phyloP scores from a whole-genome alignment of 2,329 filamentous ascomycete genomes.

The Ampelomyces quisqualis region DNA sequence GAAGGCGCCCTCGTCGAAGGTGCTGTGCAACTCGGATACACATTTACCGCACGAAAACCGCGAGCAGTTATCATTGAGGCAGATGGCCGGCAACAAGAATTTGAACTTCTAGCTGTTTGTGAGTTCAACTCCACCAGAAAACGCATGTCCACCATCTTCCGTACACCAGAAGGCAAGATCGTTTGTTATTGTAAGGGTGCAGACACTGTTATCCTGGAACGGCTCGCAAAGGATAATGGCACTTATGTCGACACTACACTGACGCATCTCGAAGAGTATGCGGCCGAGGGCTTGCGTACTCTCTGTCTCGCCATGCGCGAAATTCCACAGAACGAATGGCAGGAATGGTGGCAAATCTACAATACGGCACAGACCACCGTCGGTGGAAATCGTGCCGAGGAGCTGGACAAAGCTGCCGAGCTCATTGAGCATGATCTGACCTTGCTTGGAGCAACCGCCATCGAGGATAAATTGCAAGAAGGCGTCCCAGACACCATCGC shows the following conservation, averaged over 20 bases:
- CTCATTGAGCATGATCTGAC: constrained; percentile 91
- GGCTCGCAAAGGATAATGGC: constrained; percentile 74
- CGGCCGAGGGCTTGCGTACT: constrained; percentile 90
- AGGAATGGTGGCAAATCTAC: constrained; percentile 82
- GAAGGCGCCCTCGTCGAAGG: constrained; percentile 96
- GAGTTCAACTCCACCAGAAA: constrained; percentile 99
- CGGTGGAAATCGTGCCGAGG: constrained; percentile 86
- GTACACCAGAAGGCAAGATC: constrained; percentile 93
- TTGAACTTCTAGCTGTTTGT: constrained; percentile 91
- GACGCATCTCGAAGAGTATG: constrained; percentile 96
- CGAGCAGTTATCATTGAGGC: constrained; percentile 81
- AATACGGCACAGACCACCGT: constrained; percentile 88
- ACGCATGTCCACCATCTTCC: constrained; percentile 95
- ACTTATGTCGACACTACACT: constrained; percentile 86
- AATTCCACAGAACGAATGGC: constrained; percentile 83
- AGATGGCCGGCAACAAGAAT: constrained; percentile 70
- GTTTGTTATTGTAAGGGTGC: constrained; percentile 94
- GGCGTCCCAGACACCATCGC: constrained; percentile 98
- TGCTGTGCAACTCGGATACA: constrained; percentile 80
- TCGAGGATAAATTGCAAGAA: constrained; percentile 95
- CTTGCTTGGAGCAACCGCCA: constrained; percentile 90
- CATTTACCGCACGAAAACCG: constrained; percentile 87
- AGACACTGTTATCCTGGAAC: constrained; percentile 95
- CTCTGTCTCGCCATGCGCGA: constrained; percentile 94
- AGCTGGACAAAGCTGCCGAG: constrained; percentile 95